phyloP scores from a whole-genome alignment of 768 basidiomycete species.

The Antrodiella citrinella region DNA sequence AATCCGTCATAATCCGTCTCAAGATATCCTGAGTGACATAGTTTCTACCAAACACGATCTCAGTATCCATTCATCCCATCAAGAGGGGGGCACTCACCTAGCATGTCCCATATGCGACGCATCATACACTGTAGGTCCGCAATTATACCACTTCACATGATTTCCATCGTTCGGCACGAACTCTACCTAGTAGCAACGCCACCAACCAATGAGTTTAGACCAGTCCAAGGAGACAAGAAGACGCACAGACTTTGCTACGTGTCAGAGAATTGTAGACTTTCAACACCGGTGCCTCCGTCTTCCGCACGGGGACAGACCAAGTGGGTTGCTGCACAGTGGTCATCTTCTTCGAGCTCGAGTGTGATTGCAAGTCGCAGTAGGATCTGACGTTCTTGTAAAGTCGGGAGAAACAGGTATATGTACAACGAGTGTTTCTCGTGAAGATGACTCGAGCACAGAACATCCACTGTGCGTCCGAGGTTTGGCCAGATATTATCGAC shows the following conservation, averaged over 20 bases:
- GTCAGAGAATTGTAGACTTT: slow-evolving; percentile 93
- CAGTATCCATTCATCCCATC: neutral
- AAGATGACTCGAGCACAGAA: neutral
- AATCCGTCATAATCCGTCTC: slow-evolving; percentile 84
- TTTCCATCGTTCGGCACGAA: slow-evolving; percentile 64
- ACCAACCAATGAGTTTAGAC: slow-evolving; percentile 1
- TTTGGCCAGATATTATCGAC: neutral
- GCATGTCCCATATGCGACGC: slow-evolving; percentile 99
- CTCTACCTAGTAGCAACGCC: slow-evolving; percentile 44
- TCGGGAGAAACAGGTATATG: neutral
- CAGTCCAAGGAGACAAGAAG: slow-evolving; percentile 9
- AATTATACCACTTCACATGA: slow-evolving; percentile 97
- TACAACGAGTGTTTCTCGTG: neutral
- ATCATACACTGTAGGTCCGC: slow-evolving; percentile 98
- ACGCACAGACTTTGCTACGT: slow-evolving; percentile 60
- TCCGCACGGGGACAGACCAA: slow-evolving; percentile 41
- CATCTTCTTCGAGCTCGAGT: neutral
- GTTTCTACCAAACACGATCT: slow-evolving; percentile 46
- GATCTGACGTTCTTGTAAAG: neutral
- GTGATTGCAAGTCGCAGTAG: neutral
- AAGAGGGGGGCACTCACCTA: slow-evolving; percentile 42
- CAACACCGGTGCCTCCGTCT: slow-evolving; percentile 53
- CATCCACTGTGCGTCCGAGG: neutral
- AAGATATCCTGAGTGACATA: slow-evolving; percentile 94
- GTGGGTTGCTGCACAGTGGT: slow-evolving; percentile 59